Conservation (phyloP, 345 rosid genomes). For the rapeseed (Brassica napus) region Da-Ae NC_063443.1:9122001-9122500, state of each 20-base stretch:
- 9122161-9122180: not conserved
- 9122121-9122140: slow-evolving; percentile 17
- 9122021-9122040: no score
- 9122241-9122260: slow-evolving; percentile 61
- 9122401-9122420: slow-evolving; percentile 90
- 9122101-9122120: not conserved
- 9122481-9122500: slow-evolving; percentile 68
- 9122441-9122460: slow-evolving; percentile 78
- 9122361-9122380: not conserved
- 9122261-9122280: slow-evolving; percentile 70
- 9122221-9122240: slow-evolving; percentile 67
- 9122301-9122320: not conserved
- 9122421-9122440: slow-evolving; percentile 77
- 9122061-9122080: not conserved
- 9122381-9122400: slow-evolving; percentile 58
- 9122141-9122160: slow-evolving; percentile 10
- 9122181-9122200: slow-evolving; percentile 1
- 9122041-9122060: slow-evolving; percentile 12
- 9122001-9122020: no score
- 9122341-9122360: slow-evolving; percentile 15
- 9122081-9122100: slow-evolving; percentile 6
- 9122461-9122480: slow-evolving; percentile 72
- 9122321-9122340: not conserved
- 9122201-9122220: slow-evolving; percentile 61
- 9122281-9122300: slow-evolving; percentile 55